These are phyloP conservation scores for Diplosphaera chodatii DNA, from an alignment of 139 green algal species.

Conservation along the genomic window DNA sequence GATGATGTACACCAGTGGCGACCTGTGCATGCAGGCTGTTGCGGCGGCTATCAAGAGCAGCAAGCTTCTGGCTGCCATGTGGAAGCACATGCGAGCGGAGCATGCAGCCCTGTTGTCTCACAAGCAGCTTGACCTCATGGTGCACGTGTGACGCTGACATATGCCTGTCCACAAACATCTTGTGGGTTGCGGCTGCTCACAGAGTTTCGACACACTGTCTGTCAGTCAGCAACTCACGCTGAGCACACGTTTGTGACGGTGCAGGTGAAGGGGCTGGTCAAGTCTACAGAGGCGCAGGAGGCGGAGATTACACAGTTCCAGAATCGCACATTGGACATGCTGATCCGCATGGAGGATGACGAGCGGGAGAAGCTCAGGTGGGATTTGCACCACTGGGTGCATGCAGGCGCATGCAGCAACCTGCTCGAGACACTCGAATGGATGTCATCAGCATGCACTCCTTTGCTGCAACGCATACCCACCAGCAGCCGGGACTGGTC, in stretches of 20 bases:
- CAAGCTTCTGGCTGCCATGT: neutral
- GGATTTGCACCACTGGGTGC: too few relatives aligned
- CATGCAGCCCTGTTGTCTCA: neutral
- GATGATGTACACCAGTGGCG: too few relatives aligned
- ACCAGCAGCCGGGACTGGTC: too few relatives aligned
- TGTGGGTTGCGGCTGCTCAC: too few relatives aligned
- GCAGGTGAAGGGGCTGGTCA: constrained; percentile 1
- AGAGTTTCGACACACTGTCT: too few relatives aligned
- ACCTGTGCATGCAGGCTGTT: neutral
- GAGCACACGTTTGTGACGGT: neutral
- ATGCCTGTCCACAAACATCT: too few relatives aligned
- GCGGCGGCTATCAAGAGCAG: neutral
- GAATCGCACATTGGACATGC: neutral
- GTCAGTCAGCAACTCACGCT: neutral
- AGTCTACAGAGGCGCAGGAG: neutral
- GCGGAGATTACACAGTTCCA: neutral
- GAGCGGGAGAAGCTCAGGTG: neutral
- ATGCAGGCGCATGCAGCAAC: too few relatives aligned
- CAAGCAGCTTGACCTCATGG: neutral
- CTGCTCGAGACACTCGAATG: too few relatives aligned
- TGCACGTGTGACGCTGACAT: neutral
- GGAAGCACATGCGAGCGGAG: neutral
- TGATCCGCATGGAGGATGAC: neutral
- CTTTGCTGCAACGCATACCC: too few relatives aligned
- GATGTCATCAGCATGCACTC: too few relatives aligned